Percentiles rank a stretch among this genome's conserved stretches.
Conservation (phyloP, 208 protist genomes). For the Leishmania lainsoni region DNA sequence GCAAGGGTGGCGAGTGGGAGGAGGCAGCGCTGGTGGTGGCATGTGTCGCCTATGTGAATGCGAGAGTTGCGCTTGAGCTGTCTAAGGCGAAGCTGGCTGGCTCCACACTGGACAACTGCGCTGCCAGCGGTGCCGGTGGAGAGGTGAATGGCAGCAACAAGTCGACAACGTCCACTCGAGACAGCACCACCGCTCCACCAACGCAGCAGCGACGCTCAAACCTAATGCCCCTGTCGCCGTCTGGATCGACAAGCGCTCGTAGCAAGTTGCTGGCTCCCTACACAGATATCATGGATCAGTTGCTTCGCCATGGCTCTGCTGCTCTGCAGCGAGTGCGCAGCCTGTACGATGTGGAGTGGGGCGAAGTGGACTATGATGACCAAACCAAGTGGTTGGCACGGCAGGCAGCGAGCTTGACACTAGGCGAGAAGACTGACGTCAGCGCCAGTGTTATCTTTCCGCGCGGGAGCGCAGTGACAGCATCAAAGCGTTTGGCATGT, state of each 20-base stretch:
- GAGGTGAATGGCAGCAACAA: background rate
- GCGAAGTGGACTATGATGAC: slow-evolving; percentile 29
- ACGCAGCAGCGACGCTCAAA: slow-evolving; percentile 15
- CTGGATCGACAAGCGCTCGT: background rate
- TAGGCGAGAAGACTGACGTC: background rate
- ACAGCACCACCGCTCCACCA: background rate
- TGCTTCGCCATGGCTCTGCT: slow-evolving; percentile 22
- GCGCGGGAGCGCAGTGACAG: background rate
- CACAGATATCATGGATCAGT: slow-evolving; percentile 34
- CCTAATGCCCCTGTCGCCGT: background rate
- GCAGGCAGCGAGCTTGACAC: background rate
- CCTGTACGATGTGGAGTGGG: slow-evolving; percentile 18
- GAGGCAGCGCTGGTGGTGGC: slow-evolving; percentile 9
- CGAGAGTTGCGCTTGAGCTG: slow-evolving; percentile 13
- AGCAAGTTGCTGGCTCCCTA: slow-evolving; percentile 24
- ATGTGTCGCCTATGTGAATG: slow-evolving; percentile 24
- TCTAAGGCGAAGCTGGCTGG: background rate
- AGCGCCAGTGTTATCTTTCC: slow-evolving; percentile 30
- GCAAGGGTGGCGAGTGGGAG: slow-evolving; percentile 13
- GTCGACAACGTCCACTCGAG: background rate
- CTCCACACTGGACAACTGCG: background rate
- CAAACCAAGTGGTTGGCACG: slow-evolving; percentile 16
- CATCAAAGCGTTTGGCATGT: background rate
- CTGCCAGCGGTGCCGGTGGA: background rate
- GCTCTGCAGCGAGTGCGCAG: slow-evolving; percentile 17